Base-by-base conservation (phyloP, 1,139 yeast genomes). In the Blastobotrys ciferrii region DNA sequence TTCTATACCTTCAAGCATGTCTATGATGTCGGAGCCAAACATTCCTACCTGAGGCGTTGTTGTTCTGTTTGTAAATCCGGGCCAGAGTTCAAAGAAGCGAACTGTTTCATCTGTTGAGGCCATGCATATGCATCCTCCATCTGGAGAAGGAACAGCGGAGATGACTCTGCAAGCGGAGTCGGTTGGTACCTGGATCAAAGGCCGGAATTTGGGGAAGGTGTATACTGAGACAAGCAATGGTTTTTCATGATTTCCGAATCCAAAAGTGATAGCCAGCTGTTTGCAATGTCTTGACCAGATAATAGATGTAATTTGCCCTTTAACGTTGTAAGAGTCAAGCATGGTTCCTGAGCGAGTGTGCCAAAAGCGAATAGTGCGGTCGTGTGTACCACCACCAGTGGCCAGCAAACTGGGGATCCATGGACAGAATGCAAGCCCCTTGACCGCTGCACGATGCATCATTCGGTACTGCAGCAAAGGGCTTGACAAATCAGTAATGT, bases 311-410 rank as follows among this genome's bases (percentile, higher is more conserved):
- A 91, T 76, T 62, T 91, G 98, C 0, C 87, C 84, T 20, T 75
- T 73, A 0, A 94, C 82, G 46, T 73, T 69, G 41, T 73, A 64
- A 32, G 80, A 71, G 7, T 74, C 71, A 31, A 88, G 66, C 40
- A 86, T 64, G 0, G 92, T 82, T 0, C 96, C 96, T 0, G 92
- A 74, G 2, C 70, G 69, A 0, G 92, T 76, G 65, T 91, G 95
- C 96, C 96, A 89, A 62, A 88, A 87, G 47, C 88, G 71, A 9
- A 50, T 42, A 5, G 53, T 80, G 49, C 91, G 79, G 65, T 91
- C 97, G 3, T 94, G 89, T 0, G 96, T 86, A 30, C 98, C 97
- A 28, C 97, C 97, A 2, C 98, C 91, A 1, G 88, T 82, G 13
- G 87, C 89, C 30, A 84, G 67, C 32, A 84, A 64, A 46, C 77